A percentile compares a stretch with the other conserved stretches of the same genome.
These are phyloP conservation scores for Cenchrus purpureus DNA, from an alignment of 176 grass and related monocot genomes.

Conservation along the genomic window DNA sequence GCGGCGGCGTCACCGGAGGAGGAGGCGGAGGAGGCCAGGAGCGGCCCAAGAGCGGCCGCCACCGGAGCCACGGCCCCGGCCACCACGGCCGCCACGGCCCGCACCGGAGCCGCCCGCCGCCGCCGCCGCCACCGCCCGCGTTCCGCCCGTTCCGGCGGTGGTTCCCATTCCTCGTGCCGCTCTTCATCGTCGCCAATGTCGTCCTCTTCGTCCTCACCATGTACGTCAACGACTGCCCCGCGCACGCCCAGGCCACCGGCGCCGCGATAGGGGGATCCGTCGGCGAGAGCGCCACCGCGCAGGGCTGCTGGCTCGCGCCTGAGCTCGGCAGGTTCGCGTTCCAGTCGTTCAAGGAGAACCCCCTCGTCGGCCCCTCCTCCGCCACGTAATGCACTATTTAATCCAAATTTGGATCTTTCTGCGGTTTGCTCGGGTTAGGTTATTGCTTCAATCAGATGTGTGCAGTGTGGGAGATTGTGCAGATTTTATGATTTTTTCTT, in stretches of 20 bases:
- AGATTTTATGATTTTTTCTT: constrained; percentile 26
- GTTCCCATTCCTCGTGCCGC: constrained; percentile 84
- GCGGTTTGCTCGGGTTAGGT: neutral
- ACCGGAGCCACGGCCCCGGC: constrained; percentile 30
- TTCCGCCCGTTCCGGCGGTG: constrained; percentile 68
- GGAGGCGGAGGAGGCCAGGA: neutral
- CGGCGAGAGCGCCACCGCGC: constrained; percentile 36
- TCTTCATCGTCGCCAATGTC: constrained; percentile 62
- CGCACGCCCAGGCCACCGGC: constrained; percentile 33
- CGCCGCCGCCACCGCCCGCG: constrained; percentile 32
- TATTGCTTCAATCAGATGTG: neutral
- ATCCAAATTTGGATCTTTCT: constrained; percentile 19
- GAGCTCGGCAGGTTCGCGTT: constrained; percentile 89
- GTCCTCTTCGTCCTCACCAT: constrained; percentile 77
- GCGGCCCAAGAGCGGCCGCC: constrained; percentile 39
- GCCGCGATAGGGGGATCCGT: constrained; percentile 50
- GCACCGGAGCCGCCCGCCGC: constrained; percentile 33
- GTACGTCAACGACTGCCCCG: constrained; percentile 93
- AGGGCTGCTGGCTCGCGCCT: constrained; percentile 45
- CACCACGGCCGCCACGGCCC: constrained; percentile 24
- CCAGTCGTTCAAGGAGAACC: constrained; percentile 90
- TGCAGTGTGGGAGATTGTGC: neutral
- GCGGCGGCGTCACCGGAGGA: neutral
- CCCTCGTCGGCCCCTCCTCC: constrained; percentile 82
- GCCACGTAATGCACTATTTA: constrained; percentile 57